Evolutionary conservation across 768 basidiomycete species (phyloP), one percentile per base, ranked within the genome.

Genomic region (Pleurotus tuber-regium): DNA sequence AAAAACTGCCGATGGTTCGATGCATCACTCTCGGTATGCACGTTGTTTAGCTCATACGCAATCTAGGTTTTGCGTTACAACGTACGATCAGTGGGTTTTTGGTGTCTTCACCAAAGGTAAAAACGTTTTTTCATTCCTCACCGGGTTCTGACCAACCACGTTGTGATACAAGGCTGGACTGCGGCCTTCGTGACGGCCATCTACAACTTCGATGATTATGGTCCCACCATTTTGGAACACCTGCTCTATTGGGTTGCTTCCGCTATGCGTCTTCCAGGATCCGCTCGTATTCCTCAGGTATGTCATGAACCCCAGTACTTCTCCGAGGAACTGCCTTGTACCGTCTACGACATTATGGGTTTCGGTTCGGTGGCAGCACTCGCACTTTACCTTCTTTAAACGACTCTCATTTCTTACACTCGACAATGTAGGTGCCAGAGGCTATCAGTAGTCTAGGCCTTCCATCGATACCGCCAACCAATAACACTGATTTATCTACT

Each of bases 61-160:
- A 28, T 18, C 29, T 36, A 48, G 46, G 46, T 48, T 48, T 48
- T 48, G 46, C 31, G 18, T 85, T 46, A 83, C 82, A 4, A 78
- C 78, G 3, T 85, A 83, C 59, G 72, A 76, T 40, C 72, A 78
- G 12, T 85, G 83, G 83, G 68, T 77, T 4, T 84, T 84, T 57
- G 83, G 83, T 4, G 74, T 68, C 18, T 84, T 84, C 59, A 80
- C 81, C n/a, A 62, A 65, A 59, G 79, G 83, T 82, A 61, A 43
- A 54, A 38, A 31, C 23, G 4, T 49, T 35, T 12, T 21, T 29
- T 29, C 47, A 11, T 51, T 18, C 28, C 18, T 1, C 7, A 39
- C 0, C 16, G 16, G 21, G 29, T 44, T 25, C 39, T 29, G 16
- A 56, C n/a, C 48, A 23, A 24, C 24, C 10, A 19, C 24, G 24